Evolutionary conservation across 768 basidiomycete genomes (phyloP).

Genomic region (Naematelia encephala): DNA sequence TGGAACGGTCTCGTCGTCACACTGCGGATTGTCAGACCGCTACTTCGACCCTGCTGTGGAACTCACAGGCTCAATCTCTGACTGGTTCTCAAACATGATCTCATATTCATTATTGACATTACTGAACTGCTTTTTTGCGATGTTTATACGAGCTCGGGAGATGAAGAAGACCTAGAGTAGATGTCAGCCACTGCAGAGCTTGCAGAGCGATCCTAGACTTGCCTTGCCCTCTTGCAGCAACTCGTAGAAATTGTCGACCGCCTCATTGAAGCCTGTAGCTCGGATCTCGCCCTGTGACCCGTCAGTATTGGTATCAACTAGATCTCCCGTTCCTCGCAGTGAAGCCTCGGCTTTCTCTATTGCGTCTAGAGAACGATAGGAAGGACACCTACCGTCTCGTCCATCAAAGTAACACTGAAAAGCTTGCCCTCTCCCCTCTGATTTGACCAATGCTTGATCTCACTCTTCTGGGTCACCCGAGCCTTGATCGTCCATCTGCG

Average conservation of each 20-base stretch:
- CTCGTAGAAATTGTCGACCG: slow-evolving; percentile 78
- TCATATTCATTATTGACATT: slow-evolving; percentile 91
- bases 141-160: slow-evolving; percentile 83
- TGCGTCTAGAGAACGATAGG: not conserved
- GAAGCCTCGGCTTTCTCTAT: not conserved
- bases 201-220: not conserved
- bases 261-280: slow-evolving; percentile 84
- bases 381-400: slow-evolving; percentile 67
- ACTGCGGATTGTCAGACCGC: slow-evolving; percentile 56
- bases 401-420: slow-evolving; percentile 89
- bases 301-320: not conserved
- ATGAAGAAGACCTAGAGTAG: slow-evolving; percentile 67
- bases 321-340: no score
- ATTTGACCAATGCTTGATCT: slow-evolving; percentile 86
- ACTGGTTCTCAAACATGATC: slow-evolving; percentile 74
- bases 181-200: slow-evolving; percentile 1
- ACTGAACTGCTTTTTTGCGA: slow-evolving; percentile 95
- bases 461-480: slow-evolving; percentile 81
- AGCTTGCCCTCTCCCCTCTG: slow-evolving; percentile 87
- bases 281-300: slow-evolving; percentile 65
- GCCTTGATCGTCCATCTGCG: slow-evolving; percentile 88
- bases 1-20: slow-evolving; percentile 75
- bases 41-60: not conserved
- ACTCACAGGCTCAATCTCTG: slow-evolving; percentile 74
- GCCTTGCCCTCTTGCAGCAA: slow-evolving; percentile 78